These are phyloP conservation scores for Penicillium herquei DNA, from an alignment of 495 filamentous ascomycete species.

Conservation along the genomic window DNA sequence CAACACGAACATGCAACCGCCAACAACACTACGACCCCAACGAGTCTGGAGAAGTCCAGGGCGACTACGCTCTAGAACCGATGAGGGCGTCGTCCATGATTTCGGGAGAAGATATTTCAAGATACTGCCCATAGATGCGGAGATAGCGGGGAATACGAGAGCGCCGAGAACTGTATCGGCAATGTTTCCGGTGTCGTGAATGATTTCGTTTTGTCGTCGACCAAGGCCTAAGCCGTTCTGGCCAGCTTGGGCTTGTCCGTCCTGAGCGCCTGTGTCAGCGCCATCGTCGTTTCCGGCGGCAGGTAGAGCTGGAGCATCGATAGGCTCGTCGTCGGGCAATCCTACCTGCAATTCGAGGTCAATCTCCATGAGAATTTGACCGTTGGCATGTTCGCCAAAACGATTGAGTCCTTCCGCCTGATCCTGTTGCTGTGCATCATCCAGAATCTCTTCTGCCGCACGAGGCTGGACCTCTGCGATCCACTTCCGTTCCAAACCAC, in stretches of 20 bases:
- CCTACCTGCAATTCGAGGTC: constrained; percentile 44
- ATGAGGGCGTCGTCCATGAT: constrained; percentile 56
- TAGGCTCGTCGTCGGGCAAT: constrained; percentile 34
- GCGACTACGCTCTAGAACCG: constrained; percentile 34
- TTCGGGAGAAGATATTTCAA: constrained; percentile 60
- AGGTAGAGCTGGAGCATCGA: constrained; percentile 16
- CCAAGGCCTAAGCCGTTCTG: constrained; percentile 32
- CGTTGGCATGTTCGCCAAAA: constrained; percentile 39
- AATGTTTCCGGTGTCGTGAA: constrained; percentile 50
- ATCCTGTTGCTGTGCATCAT: constrained; percentile 44
- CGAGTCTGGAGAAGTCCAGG: constrained; percentile 67
- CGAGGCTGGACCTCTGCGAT: constrained; percentile 64
- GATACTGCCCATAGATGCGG: constrained; percentile 65
- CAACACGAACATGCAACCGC: constrained; percentile 77
- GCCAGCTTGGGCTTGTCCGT: constrained; percentile 26
- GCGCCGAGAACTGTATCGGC: constrained; percentile 60
- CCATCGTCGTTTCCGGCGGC: constrained; percentile 19
- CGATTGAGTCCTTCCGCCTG: constrained; percentile 40
- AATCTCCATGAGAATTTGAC: constrained; percentile 46
- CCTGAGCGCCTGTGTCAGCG: constrained; percentile 20
- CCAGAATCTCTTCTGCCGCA: constrained; percentile 47
- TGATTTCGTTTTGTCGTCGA: constrained; percentile 43
- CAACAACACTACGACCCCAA: constrained; percentile 78
- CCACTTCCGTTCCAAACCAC: constrained; percentile 61
- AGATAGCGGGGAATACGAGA: constrained; percentile 60